phyloP scores from a whole-genome alignment of 2,329 filamentous ascomycete genomes.

The Hypoxylon sp. region DNA sequence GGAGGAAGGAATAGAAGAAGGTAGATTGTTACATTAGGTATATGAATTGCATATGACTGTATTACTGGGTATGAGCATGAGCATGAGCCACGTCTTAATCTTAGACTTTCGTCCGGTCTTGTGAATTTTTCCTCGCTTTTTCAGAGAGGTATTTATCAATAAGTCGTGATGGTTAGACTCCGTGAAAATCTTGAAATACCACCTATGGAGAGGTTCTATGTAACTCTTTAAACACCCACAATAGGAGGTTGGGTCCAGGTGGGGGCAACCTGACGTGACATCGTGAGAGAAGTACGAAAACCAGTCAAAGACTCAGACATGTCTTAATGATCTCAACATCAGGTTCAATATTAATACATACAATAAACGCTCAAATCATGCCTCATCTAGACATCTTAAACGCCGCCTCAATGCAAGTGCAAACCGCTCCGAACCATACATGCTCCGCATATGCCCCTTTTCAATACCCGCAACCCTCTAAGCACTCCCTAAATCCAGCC shows the following conservation, averaged over 20 bases:
- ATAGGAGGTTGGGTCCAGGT: too few relatives aligned
- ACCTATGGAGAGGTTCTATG: too few relatives aligned
- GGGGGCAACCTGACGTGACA: background rate
- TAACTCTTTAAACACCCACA: too few relatives aligned
- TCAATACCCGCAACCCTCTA: background rate
- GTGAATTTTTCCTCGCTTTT: background rate
- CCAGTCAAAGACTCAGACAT: background rate
- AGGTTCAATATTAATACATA: background rate
- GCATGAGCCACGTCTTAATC: background rate
- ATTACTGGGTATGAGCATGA: constrained; percentile 5
- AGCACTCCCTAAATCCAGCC: constrained; percentile 37
- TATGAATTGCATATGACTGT: background rate
- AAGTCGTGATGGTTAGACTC: too few relatives aligned
- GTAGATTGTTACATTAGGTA: constrained; percentile 41
- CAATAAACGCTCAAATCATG: background rate
- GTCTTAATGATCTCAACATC: background rate
- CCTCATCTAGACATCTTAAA: constrained; percentile 17
- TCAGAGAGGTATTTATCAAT: too few relatives aligned
- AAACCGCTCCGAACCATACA: constrained; percentile 4
- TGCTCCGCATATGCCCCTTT: background rate
- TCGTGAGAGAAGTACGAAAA: background rate
- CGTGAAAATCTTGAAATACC: too few relatives aligned
- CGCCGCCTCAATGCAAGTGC: constrained; percentile 24
- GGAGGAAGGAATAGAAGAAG: constrained; percentile 25
- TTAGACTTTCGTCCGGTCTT: background rate